Evolutionary conservation across 768 basidiomycete species (phyloP), one percentile per base, ranked within the genome.

Genomic region (Grammothele lineata): DNA sequence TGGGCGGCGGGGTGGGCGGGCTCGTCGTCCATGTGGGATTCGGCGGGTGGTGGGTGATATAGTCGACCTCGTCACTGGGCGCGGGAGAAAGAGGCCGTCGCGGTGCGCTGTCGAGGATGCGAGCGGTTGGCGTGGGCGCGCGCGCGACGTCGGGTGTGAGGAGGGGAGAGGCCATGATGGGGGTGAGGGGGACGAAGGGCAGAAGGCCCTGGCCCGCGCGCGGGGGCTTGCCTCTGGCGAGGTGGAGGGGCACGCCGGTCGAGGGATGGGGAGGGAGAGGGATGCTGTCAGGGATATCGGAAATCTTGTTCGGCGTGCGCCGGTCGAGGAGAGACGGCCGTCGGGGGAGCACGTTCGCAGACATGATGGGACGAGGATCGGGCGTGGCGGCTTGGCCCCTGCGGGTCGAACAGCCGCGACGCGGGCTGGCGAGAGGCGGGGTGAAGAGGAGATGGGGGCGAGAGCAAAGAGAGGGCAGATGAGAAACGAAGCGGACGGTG

Each of bases 81-180:
- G 26, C 39, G 17, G 43, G 34, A n/a, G 12, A 9, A n/a, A n/a
- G n/a, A n/a, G n/a, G n/a, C n/a, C n/a, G n/a, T 11, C 43, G 40
- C n/a, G 43, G 27, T 22, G 50, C 40, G 27, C 30, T 11, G 19
- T 51, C 50, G 22, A 46, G 35, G 5, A 44, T 25, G 35, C 6
- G 12, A 1, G 45, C 42, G 5, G 46, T 45, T 25, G 46, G 51
- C 2, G 51, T 42, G 7, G 45, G 24, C 17, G 46, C 46, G 33
- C 40, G 51, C 0, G 42, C 42, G 43, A 52, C 37, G 21, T 70
- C 68, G 5, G 80, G 76, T 4, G 78, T 76, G 61, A 70, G 73
- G 42, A 77, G 56, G n/a, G 81, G 81, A 4, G 82, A 83, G 19
- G 79, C 78, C 45, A 70, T 67, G 50, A 81, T 81, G 33, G 80